Conservation (phyloP, 345 rosid genomes). For the Anastatica hierochuntica region DNA sequence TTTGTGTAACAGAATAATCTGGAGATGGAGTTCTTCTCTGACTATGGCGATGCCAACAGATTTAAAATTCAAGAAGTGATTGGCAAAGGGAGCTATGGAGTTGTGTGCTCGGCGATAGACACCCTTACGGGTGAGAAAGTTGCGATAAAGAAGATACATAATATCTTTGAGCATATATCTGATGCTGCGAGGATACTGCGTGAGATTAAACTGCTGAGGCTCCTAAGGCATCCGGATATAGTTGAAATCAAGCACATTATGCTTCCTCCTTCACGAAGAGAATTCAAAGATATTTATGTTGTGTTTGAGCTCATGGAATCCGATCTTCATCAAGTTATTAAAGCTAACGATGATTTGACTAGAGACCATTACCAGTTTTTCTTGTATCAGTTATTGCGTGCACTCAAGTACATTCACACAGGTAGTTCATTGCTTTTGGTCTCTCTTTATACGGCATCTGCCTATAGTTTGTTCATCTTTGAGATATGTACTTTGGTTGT, state of each 20-base stretch:
- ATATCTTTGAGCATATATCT: slow-evolving; percentile 81
- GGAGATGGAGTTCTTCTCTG: slow-evolving; percentile 85
- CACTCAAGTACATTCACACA: slow-evolving; percentile 83
- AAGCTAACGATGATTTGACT: slow-evolving; percentile 94
- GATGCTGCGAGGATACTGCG: slow-evolving; percentile 91
- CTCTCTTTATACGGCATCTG: not conserved
- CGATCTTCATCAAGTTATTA: slow-evolving; percentile 92
- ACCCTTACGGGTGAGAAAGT: slow-evolving; percentile 78
- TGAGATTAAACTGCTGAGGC: slow-evolving; percentile 81
- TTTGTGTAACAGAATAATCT: slow-evolving; percentile 48
- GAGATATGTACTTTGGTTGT: slow-evolving; percentile 13
- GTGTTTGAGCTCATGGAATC: slow-evolving; percentile 98
- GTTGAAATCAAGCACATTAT: slow-evolving; percentile 93
- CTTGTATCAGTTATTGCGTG: slow-evolving; percentile 87
- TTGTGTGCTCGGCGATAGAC: slow-evolving; percentile 88
- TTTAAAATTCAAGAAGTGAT: slow-evolving; percentile 84
- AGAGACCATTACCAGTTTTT: slow-evolving; percentile 93
- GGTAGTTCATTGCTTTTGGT: slow-evolving; percentile 33
- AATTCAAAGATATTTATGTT: slow-evolving; percentile 89
- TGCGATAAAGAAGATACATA: slow-evolving; percentile 85
- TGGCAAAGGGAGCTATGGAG: slow-evolving; percentile 93
- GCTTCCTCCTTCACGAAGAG: slow-evolving; percentile 90
- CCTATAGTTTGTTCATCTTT: not conserved
- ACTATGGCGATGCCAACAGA: slow-evolving; percentile 83
- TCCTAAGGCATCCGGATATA: slow-evolving; percentile 80